A percentile compares a stretch with the other conserved stretches of the same genome.
Conservation (phyloP, 1,284 basidiomycete genomes). For the Cystobasidium pallidum region DNA sequence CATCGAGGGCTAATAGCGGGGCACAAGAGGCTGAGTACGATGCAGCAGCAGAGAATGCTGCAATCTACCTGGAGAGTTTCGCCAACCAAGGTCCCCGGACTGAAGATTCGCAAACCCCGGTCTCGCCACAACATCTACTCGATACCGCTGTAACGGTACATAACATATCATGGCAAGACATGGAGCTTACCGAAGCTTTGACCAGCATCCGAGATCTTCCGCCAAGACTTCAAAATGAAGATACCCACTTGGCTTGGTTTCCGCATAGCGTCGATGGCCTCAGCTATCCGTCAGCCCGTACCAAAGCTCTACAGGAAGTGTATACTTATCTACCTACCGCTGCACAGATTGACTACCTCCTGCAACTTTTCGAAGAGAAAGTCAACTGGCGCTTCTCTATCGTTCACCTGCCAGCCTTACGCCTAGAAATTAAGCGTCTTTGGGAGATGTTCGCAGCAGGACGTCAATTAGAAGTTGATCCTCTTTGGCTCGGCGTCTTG, state of each 20-base stretch:
- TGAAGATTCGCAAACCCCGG: slow-evolving; percentile 18
- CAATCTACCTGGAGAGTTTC: slow-evolving; percentile 20
- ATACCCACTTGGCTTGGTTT: slow-evolving; percentile 46
- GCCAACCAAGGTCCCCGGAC: slow-evolving; percentile 17
- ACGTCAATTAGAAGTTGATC: slow-evolving; percentile 47
- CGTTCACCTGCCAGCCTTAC: slow-evolving; percentile 47
- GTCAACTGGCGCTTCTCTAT: slow-evolving; percentile 49
- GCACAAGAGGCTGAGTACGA: slow-evolving; percentile 18
- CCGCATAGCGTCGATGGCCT: slow-evolving; percentile 47
- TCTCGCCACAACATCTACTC: background rate
- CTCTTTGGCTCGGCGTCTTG: slow-evolving; percentile 49
- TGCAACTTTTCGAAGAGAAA: slow-evolving; percentile 44
- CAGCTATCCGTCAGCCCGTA: slow-evolving; percentile 41
- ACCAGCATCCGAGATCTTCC: slow-evolving; percentile 49
- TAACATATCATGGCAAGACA: slow-evolving; percentile 25
- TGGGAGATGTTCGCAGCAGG: slow-evolving; percentile 47
- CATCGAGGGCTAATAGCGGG: slow-evolving; percentile 5
- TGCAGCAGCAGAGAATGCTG: slow-evolving; percentile 28
- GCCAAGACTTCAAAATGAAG: slow-evolving; percentile 46
- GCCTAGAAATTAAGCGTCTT: slow-evolving; percentile 46
- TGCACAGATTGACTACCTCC: slow-evolving; percentile 45
- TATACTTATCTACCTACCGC: slow-evolving; percentile 48
- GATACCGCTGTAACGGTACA: background rate
- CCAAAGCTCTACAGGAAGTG: slow-evolving; percentile 47
- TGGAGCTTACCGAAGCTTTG: slow-evolving; percentile 46